Conservation (phyloP, 805 yeast species). For the Wickerhamiella nectarea region DNA sequence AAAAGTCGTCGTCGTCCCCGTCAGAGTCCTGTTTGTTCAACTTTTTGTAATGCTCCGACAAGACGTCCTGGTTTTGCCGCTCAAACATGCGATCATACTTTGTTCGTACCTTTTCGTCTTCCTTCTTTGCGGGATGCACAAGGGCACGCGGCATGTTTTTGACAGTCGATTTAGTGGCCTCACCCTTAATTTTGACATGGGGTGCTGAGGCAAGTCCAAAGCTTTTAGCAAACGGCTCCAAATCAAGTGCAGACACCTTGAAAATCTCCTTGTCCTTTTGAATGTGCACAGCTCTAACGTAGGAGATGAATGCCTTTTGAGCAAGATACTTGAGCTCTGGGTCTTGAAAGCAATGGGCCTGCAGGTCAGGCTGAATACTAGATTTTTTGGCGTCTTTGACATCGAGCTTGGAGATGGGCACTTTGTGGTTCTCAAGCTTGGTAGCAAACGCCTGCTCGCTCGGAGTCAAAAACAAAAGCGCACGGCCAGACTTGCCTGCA, state of each 20-base stretch:
- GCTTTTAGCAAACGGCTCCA: constrained; percentile 74
- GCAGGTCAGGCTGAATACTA: constrained; percentile 69
- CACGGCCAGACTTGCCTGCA: constrained; percentile 71
- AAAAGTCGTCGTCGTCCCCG: constrained; percentile 50
- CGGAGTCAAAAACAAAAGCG: constrained; percentile 71
- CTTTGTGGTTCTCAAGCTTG: constrained; percentile 45
- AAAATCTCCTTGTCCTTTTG: constrained; percentile 83
- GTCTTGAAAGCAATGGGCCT: constrained; percentile 78
- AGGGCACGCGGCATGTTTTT: constrained; percentile 74
- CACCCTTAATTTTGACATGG: constrained; percentile 54
- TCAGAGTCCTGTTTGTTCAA: constrained; percentile 30
- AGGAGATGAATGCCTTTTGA: constrained; percentile 90
- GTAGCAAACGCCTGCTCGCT: constrained; percentile 66
- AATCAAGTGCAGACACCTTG: constrained; percentile 58
- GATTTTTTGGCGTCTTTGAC: constrained; percentile 63
- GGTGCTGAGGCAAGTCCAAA: constrained; percentile 96
- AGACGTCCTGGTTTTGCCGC: constrained; percentile 80
- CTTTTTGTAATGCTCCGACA: constrained; percentile 75
- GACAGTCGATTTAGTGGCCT: constrained; percentile 39
- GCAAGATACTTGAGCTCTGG: constrained; percentile 88
- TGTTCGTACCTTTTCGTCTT: constrained; percentile 48
- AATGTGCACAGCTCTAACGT: constrained; percentile 67
- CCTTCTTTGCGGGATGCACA: constrained; percentile 29
- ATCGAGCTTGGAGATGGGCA: constrained; percentile 58
- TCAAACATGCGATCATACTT: constrained; percentile 94